Percentiles rank a stretch among this genome's conserved stretches.
Conservation (phyloP, 2,329 filamentous ascomycete species). For the Tothia fuscella region DNA sequence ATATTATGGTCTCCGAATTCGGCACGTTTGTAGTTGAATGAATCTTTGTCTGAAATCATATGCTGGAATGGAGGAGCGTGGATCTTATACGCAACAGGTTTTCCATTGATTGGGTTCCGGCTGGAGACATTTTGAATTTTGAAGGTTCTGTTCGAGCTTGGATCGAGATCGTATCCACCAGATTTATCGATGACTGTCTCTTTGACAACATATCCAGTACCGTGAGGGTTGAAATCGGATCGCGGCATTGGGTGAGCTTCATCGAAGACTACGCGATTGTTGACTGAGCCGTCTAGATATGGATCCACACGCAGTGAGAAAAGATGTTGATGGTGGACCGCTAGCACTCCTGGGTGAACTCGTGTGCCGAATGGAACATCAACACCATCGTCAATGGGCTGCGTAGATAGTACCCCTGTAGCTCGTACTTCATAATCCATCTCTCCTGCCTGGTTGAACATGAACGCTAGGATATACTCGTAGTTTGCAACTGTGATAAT, state of each 20-base stretch:
- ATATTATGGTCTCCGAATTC: constrained; percentile 48
- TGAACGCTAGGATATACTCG: constrained; percentile 61
- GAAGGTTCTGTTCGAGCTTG: constrained; percentile 33
- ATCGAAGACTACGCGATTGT: constrained; percentile 37
- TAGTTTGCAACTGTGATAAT: constrained; percentile 64
- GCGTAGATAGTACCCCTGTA: constrained; percentile 55
- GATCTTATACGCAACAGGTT: constrained; percentile 39
- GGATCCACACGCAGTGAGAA: constrained; percentile 45
- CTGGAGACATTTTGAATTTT: constrained; percentile 36
- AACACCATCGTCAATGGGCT: constrained; percentile 53
- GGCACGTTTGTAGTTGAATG: constrained; percentile 44
- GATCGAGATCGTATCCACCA: constrained; percentile 38
- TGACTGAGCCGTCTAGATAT: constrained; percentile 31
- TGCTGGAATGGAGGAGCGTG: constrained; percentile 37
- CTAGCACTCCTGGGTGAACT: constrained; percentile 57
- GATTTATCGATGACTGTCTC: constrained; percentile 38
- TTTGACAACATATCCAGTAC: constrained; percentile 35
- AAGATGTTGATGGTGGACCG: constrained; percentile 64
- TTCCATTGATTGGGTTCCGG: constrained; percentile 35
- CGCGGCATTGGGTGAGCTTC: constrained; percentile 49
- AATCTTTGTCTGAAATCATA: constrained; percentile 40
- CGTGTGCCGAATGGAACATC: constrained; percentile 56
- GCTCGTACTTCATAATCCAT: constrained; percentile 56
- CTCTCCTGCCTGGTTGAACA: constrained; percentile 60
- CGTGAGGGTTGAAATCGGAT: constrained; percentile 42